phyloP scores from a whole-genome alignment of 2,329 filamentous ascomycete genomes.

The Magnaporthiopsis incrustans region DNA sequence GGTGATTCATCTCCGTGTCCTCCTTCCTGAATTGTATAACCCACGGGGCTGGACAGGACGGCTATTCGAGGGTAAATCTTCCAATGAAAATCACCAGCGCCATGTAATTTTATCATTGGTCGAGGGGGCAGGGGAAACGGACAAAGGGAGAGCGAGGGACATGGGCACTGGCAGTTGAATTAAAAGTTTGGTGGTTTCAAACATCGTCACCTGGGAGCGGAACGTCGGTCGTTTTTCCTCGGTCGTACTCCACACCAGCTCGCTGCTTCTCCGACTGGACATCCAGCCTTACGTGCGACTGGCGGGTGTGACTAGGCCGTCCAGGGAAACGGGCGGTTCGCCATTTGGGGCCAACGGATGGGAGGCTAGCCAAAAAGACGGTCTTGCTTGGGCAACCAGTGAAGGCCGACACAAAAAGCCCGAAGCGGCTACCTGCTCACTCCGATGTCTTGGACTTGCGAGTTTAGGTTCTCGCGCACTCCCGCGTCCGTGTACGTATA shows the following conservation, averaged over 20 bases:
- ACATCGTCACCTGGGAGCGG: not conserved
- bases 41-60: not conserved
- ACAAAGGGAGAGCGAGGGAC: not conserved
- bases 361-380: not conserved
- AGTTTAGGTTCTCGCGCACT: not conserved
- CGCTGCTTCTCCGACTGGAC: not conserved
- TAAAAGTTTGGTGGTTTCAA: not conserved
- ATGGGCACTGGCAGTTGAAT: not conserved
- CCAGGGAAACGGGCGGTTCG: not conserved
- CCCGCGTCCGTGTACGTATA: not conserved
- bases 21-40: not conserved
- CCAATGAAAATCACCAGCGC: not conserved
- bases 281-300: not conserved
- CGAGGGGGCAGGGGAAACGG: not conserved
- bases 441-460: not conserved
- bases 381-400: not conserved
- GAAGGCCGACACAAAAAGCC: not conserved
- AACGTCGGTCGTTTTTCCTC: not conserved
- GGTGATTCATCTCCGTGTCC: not conserved
- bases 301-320: not conserved
- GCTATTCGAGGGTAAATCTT: not conserved
- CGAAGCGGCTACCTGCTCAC: not conserved
- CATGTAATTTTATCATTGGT: not conserved
- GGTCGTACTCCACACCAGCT: not conserved
- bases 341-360: not conserved